Evolutionary conservation across 768 basidiomycete genomes (phyloP), one percentile per base, ranked within the genome.

Genomic region (Termitomyces sp.): DNA sequence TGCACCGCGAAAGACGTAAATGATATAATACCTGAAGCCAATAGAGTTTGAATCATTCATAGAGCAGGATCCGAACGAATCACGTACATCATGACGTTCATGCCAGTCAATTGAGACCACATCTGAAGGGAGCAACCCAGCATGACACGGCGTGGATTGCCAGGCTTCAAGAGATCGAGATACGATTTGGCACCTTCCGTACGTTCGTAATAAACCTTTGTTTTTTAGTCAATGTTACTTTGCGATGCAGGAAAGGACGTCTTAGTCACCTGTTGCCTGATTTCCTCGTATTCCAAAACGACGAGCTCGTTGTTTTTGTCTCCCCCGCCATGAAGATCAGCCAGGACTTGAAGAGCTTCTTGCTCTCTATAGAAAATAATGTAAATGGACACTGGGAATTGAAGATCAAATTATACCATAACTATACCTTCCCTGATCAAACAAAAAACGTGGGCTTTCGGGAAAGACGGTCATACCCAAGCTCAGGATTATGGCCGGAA

Each of bases 1-100:
- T 46, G 89, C 87, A 58, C 85, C 84, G 63, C 86, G 79, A 74
- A 90, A 89, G 47, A 91, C 89, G 60, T 88, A 88, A 62, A 87
- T 74, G 35, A 80, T 78, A 57, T 80, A 80, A 72, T 85, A 85
- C 81, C 79, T 82, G 56, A 1, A 18, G 22, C 18, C 11, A 52
- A 44, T 32, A 28, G 16, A 16, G 28, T 30, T 44, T 4, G 22
- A 16, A 11, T 35, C 16, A 26, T 0, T 10, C 3, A n/a, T 43
- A 22, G 7, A 18, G 28, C 18, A 16, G 11, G 1, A 32, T 22
- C 4, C 16, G 28, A n/a, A 24, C 35, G 49, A 16, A 6, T 36
- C 18, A 63, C 74, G 36, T 62, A 83, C 87, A 91, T 88, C 88
- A 91, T 90, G 64, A 90, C 81, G 67, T 90, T 89, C 84, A 90